Evolutionary conservation across 495 filamentous ascomycete species (phyloP).

Genomic region (Aspergillus incahuasiensis): DNA sequence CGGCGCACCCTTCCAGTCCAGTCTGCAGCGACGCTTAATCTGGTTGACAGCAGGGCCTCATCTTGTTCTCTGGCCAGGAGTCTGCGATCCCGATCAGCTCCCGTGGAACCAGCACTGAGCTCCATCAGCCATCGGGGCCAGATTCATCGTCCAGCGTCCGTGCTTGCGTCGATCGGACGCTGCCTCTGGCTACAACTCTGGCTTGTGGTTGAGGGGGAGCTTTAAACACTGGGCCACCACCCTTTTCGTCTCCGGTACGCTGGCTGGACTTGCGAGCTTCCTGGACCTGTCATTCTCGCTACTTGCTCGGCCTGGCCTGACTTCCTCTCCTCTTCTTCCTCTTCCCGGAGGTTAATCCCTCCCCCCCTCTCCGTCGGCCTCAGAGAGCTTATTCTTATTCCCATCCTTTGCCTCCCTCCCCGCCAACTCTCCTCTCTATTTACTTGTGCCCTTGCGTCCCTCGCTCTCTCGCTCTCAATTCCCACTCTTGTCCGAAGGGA

Average conservation of each 20-base stretch:
- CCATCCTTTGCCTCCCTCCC: constrained; percentile 1
- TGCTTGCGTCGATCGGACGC: constrained; percentile 39
- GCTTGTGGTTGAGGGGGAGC: constrained; percentile 15
- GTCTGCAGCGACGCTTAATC: constrained; percentile 4
- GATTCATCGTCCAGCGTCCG: constrained; percentile 24
- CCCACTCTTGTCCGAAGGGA: not conserved
- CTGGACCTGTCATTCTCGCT: constrained; percentile 23
- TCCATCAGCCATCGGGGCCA: constrained; percentile 9
- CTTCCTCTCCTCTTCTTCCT: too few species aligned
- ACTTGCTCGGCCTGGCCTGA: not conserved
- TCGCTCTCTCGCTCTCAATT: not conserved
- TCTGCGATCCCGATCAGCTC: constrained; percentile 19
- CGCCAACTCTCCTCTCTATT: not conserved
- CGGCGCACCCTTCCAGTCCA: not conserved
- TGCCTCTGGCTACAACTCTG: not conserved
- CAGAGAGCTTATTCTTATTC: constrained; percentile 3
- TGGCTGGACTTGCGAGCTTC: constrained; percentile 13
- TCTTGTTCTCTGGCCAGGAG: constrained; percentile 6
- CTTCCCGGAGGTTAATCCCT: constrained; percentile 19
- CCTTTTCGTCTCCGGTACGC: constrained; percentile 25
- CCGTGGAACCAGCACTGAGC: constrained; percentile 30
- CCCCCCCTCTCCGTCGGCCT: constrained; percentile 8
- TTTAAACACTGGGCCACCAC: constrained; percentile 31
- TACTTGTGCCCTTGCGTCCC: not conserved
- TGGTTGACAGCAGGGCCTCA: constrained; percentile 19